A percentile compares a stretch with the other conserved stretches of the same genome.
Evolutionary conservation across 2,329 filamentous ascomycete genomes (phyloP).

Genomic region (Venturiaceae sp.): DNA sequence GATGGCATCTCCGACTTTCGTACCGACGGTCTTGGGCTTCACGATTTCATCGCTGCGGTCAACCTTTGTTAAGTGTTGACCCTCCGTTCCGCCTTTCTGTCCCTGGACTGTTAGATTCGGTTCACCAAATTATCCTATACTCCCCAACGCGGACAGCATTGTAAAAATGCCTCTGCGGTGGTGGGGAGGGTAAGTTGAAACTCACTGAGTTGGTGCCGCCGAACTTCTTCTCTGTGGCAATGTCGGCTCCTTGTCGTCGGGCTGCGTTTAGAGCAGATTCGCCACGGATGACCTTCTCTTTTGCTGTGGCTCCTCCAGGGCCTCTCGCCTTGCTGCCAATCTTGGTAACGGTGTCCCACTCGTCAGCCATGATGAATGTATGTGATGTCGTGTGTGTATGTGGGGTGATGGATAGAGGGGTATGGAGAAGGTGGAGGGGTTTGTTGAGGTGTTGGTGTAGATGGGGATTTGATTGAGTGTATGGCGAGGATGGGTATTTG

Average conservation of each 20-base stretch:
- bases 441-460: not conserved
- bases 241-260: slow-evolving; percentile 63
- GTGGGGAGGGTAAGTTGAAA: not conserved
- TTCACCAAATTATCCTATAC: slow-evolving; percentile 8
- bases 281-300: slow-evolving; percentile 84
- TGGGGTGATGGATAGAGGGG: not conserved
- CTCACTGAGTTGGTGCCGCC: slow-evolving; percentile 63
- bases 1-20: slow-evolving; percentile 74
- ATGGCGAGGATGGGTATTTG: not conserved
- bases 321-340: slow-evolving; percentile 79
- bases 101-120: slow-evolving; percentile 15
- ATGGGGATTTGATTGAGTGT: not conserved
- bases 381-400: slow-evolving; percentile 9
- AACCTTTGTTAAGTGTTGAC: slow-evolving; percentile 94
- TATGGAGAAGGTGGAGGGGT: not conserved
- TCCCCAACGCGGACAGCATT: slow-evolving; percentile 12
- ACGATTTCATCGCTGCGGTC: slow-evolving; percentile 96
- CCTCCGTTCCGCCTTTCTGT: slow-evolving; percentile 52
- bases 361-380: slow-evolving; percentile 51
- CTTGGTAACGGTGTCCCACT: slow-evolving; percentile 86
- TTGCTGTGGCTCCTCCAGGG: slow-evolving; percentile 47
- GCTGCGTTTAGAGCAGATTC: slow-evolving; percentile 82
- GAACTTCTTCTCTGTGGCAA: slow-evolving; percentile 90
- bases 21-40: slow-evolving; percentile 81
- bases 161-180: slow-evolving; percentile 1